These are phyloP conservation scores for Epipyxis sp. DNA, from an alignment of 108 stramenopile genomes.

Conservation along the genomic window DNA sequence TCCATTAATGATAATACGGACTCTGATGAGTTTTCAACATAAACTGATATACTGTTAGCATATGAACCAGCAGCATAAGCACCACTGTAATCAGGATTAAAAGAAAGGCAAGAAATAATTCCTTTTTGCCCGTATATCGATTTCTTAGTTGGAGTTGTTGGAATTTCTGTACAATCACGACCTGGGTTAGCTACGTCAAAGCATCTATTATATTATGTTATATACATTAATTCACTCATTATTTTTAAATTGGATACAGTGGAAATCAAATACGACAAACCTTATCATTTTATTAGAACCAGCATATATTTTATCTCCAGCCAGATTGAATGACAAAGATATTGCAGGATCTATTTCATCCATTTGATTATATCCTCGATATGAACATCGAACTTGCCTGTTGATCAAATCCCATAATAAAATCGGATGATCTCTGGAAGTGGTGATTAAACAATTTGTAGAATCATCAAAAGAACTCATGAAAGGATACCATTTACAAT, in stretches of 20 bases:
- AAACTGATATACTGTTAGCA: not conserved
- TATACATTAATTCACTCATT: not conserved
- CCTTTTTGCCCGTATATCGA: slow-evolving; percentile 22
- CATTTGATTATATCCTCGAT: not conserved
- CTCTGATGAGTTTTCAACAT: not conserved
- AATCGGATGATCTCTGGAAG: slow-evolving; percentile 13
- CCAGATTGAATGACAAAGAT: slow-evolving; percentile 1
- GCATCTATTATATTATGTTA: not conserved
- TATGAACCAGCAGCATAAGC: slow-evolving; percentile 23
- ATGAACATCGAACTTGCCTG: not conserved
- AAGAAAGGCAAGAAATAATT: slow-evolving; percentile 26
- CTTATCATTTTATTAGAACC: slow-evolving; percentile 22
- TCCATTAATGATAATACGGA: not conserved
- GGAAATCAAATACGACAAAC: not conserved
- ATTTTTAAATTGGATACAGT: not conserved
- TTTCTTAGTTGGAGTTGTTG: not conserved
- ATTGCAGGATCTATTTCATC: slow-evolving; percentile 21
- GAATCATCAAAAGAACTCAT: too few relatives aligned
- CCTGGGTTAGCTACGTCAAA: slow-evolving; percentile 17
- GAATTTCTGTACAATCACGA: slow-evolving; percentile 6
- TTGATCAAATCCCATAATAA: not conserved
- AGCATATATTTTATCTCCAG: slow-evolving; percentile 6
- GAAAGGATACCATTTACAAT: too few relatives aligned
- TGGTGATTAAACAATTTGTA: too few relatives aligned
- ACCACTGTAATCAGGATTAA: slow-evolving; percentile 18